phyloP scores from a whole-genome alignment of 2,329 filamentous ascomycete genomes.

The Leptographium wingfieldii region DNA sequence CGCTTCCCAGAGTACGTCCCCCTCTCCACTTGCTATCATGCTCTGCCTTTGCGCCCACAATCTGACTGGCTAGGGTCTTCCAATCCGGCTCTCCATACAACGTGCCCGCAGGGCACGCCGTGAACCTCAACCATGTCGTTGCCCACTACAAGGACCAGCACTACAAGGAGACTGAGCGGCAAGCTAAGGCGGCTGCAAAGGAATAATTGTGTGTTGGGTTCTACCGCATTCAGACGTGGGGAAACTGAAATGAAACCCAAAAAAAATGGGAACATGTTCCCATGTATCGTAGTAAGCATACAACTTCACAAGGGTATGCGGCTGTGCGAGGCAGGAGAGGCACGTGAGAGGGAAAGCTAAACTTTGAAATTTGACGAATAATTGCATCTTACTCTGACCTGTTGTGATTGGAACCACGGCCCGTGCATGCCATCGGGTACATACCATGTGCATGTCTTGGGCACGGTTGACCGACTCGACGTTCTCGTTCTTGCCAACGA shows the following conservation, averaged over 20 bases:
- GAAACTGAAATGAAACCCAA: background rate
- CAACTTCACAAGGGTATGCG: background rate
- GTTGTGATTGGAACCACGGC: background rate
- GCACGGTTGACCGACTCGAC: background rate
- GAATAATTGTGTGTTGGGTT: constrained; percentile 5
- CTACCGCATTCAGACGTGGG: background rate
- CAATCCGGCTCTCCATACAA: constrained; percentile 37
- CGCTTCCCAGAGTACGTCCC: constrained; percentile 43
- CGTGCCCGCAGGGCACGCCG: constrained; percentile 40
- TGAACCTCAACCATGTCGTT: constrained; percentile 42
- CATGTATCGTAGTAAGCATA: background rate
- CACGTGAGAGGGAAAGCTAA: background rate
- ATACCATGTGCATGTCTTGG: background rate
- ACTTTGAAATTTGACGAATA: background rate
- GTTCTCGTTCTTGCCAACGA: background rate
- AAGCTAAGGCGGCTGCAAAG: constrained; percentile 27
- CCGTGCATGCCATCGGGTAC: background rate
- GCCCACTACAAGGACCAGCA: constrained; percentile 45
- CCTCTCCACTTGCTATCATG: too few species aligned
- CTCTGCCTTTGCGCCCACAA: background rate
- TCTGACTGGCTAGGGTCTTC: constrained; percentile 27
- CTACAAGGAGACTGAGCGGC: constrained; percentile 41
- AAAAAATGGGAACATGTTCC: background rate
- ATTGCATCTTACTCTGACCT: background rate
- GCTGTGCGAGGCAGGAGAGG: background rate